Base-by-base conservation (phyloP, 768 basidiomycete genomes). In the Suillus cothurnatus region DNA sequence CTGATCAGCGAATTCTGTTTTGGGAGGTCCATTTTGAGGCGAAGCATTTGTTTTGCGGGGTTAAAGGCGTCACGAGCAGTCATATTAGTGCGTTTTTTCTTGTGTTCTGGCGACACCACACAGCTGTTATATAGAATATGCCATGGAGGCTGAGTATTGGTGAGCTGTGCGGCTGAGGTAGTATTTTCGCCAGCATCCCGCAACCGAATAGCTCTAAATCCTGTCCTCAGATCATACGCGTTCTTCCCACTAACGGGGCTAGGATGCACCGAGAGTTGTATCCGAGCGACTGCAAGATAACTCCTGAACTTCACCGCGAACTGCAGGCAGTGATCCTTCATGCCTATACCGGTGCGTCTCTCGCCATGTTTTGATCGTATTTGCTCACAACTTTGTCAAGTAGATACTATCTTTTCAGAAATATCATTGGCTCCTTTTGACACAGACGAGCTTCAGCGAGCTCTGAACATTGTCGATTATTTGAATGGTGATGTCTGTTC, bases 351-450 rank as follows among this genome's bases (percentile, higher is more conserved):
- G 31, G 53, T 55, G 28, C 19, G 53, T 55, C 28, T 32, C 53
- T 28, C 31, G 17, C 19, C 4, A 31, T 21, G 52, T 31, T 2
- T 53, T 21, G 4, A 31, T 14, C 17, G 3, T 15, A 4, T 55
- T 32, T 32, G 8, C 19, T 55, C 31, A 32, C 31, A 21, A 9
- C 11, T 53, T 11, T 19, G 9, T 21, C 26, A n/a, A n/a, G 28
- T 32, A 56, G 56, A 49, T 34, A 58, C 50, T 15, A 50, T 53
- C 21, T 38, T 62, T 38, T 67, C 63, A 3, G 49, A 47, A 28
- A 31, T 43, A 15, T 66, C 63, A 23, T 64, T 69, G 9, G 55
- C 61, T 15, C 52, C 53, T 47, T 69, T 63, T n/a, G 55, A 63
- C 11, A 23, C 28, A 12, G 56, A 59, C 2, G 65, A 66, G 41